Evolutionary conservation across 192 early-diverging fungal species (phyloP), one percentile per base, ranked within the genome.

Genomic region (Coemansia nantahalensis): DNA sequence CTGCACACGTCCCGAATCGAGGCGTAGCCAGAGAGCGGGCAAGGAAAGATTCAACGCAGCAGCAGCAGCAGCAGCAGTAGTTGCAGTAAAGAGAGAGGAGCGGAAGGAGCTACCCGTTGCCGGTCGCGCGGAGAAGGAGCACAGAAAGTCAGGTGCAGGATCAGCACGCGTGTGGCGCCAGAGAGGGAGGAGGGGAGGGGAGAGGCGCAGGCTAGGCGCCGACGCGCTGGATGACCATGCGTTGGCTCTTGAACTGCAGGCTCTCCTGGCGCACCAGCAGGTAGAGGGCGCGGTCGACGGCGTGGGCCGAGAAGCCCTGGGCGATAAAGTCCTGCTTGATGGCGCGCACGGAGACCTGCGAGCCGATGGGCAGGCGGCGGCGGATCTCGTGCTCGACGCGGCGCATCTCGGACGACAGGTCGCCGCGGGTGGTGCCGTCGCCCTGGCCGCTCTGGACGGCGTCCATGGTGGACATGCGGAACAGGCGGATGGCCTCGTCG

Each of bases 391-490:
- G 81, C 77, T 96, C 92, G 22, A 93, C 83, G 23, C 81, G 59
- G 45, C 86, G 82, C 30, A 99, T 86, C 66, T 92, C 85, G 17
- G 75, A 65, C 37, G 82, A 79, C 26, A 94, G 77, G 23, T 93
- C 84, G 22, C 78, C 57, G 38, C 90, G 82, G 10, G 84, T 85
- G 62, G 90, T 73, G 42, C 93, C 96, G 48, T 94, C 64, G 45
- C 68, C 83, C 52, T 87, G 83, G 28, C 93, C 93, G 30, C 86
- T 83, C 58, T 95, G 86, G 36, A 97, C 90, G 18, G 97, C 97
- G 48, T 92, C 90, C 87, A 99, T 94, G 21, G 97, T 99, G 8
- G 95, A 96, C 54, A 83, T 84, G 73, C 96, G 92, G 84, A 99
- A 99, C 48, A 99, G 69, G 19, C 94, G 88, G 36, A 99, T 92